Conservation (phyloP, 768 basidiomycete species). For the Inosperma sp. region DNA sequence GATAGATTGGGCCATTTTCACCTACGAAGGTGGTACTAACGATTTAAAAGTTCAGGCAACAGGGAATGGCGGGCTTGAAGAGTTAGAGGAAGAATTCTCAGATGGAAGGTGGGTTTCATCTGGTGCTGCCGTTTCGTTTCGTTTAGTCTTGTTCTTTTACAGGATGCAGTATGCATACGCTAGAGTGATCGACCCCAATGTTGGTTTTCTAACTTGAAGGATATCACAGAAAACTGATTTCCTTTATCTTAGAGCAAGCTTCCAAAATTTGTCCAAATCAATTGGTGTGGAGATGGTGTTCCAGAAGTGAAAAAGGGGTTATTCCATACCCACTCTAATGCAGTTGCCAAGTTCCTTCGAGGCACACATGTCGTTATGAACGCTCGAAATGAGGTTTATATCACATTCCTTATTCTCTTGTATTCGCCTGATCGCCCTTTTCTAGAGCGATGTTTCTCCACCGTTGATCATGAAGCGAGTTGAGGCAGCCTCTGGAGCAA, state of each 20-base stretch:
- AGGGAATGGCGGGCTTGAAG: slow-evolving; percentile 85
- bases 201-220: slow-evolving; percentile 31
- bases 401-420: slow-evolving; percentile 2
- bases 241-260: slow-evolving; percentile 58
- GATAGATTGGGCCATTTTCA: slow-evolving; percentile 76
- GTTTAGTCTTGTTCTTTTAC: slow-evolving; percentile 8
- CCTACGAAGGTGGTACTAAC: slow-evolving; percentile 77
- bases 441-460: slow-evolving; percentile 75
- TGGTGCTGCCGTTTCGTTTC: slow-evolving; percentile 13
- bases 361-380: slow-evolving; percentile 83
- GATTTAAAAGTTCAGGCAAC: slow-evolving; percentile 84
- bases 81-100: slow-evolving; percentile 90
- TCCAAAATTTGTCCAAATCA: slow-evolving; percentile 90
- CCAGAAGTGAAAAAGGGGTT: slow-evolving; percentile 89
- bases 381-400: slow-evolving; percentile 76
- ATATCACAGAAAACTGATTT: slow-evolving; percentile 4
- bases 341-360: slow-evolving; percentile 75
- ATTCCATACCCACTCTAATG: slow-evolving; percentile 81
- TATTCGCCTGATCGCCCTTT: slow-evolving; percentile 2
- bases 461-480: slow-evolving; percentile 78
- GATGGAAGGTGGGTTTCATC: slow-evolving; percentile 68
- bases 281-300: slow-evolving; percentile 97
- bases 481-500: slow-evolving; percentile 86
- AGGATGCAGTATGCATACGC: slow-evolving; percentile 95
- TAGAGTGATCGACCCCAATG: slow-evolving; percentile 80